These are phyloP conservation scores for Penicillium fuscoglaucum DNA, from an alignment of 2,329 filamentous ascomycete species.

Conservation along the genomic window DNA sequence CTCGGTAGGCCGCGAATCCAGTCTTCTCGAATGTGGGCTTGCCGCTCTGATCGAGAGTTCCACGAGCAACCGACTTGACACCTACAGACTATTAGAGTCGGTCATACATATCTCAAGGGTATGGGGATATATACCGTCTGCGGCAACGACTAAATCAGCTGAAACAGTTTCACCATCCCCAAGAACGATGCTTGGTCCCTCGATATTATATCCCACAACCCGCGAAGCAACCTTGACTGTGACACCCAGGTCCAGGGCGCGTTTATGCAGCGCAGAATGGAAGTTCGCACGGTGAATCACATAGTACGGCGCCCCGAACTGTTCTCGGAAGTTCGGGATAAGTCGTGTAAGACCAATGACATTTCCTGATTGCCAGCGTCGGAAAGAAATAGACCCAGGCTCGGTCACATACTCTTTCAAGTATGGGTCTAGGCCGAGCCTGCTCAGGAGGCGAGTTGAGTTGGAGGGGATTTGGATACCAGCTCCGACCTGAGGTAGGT, in stretches of 20 bases:
- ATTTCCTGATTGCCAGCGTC: conserved; percentile 36
- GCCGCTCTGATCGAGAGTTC: conserved; percentile 1
- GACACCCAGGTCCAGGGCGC: conserved; percentile 20
- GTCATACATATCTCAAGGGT: no score
- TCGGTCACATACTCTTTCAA: conserved; percentile 30
- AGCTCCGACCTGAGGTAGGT: conserved; percentile 35
- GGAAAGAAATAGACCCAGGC: conserved; percentile 36
- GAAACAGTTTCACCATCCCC: neutral
- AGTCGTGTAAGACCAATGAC: conserved; percentile 39
- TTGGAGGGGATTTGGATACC: conserved; percentile 47
- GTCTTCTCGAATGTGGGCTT: conserved; percentile 19
- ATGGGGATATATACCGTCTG: conserved; percentile 18
- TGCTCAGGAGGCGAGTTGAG: conserved; percentile 31
- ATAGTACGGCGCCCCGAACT: conserved; percentile 27
- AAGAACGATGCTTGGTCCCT: conserved; percentile 11
- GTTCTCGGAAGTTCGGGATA: conserved; percentile 31
- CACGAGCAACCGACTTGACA: conserved; percentile 24
- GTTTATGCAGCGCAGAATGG: conserved; percentile 22
- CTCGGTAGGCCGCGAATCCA: conserved; percentile 47
- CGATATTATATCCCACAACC: conserved; percentile 17
- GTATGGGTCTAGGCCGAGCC: conserved; percentile 36
- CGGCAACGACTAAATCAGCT: conserved; percentile 24
- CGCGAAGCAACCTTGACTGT: conserved; percentile 15
- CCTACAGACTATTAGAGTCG: conserved; percentile 7
- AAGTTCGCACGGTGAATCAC: conserved; percentile 31